These are phyloP conservation scores for Nothomitra cinnamomea DNA, from an alignment of 2,329 filamentous ascomycete genomes.

Conservation along the genomic window DNA sequence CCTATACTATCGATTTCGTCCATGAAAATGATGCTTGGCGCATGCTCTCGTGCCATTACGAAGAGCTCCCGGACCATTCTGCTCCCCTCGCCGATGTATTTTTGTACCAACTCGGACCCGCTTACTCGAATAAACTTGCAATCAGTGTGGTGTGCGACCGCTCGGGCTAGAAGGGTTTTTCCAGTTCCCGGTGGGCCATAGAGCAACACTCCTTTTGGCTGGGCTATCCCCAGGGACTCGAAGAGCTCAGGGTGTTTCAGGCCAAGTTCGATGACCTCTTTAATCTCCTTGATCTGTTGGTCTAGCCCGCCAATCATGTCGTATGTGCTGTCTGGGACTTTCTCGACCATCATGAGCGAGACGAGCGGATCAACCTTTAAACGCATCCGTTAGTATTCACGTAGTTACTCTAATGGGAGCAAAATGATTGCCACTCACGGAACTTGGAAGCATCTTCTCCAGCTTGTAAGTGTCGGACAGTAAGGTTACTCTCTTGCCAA, in stretches of 20 bases:
- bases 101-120: slow-evolving; percentile 91
- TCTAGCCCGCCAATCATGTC: slow-evolving; percentile 99
- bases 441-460: slow-evolving; percentile 95
- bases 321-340: slow-evolving; percentile 98
- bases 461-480: slow-evolving; percentile 97
- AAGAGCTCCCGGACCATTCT: slow-evolving; percentile 98
- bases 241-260: slow-evolving; percentile 97
- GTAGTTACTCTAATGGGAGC: background rate
- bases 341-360: slow-evolving; percentile 99
- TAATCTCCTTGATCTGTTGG: slow-evolving; percentile 99
- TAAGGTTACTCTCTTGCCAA: slow-evolving; percentile 92
- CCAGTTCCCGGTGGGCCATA: slow-evolving; percentile 95
- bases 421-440: slow-evolving; percentile 26
- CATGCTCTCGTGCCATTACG: slow-evolving; percentile 97
- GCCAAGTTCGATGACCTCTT: slow-evolving; percentile 97
- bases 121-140: slow-evolving; percentile 98
- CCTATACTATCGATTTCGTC: slow-evolving; percentile 99
- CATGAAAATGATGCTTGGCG: slow-evolving; percentile 99
- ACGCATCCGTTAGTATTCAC: slow-evolving; percentile 5
- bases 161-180: slow-evolving; percentile 87
- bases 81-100: slow-evolving; percentile 96
- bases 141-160: slow-evolving; percentile 94
- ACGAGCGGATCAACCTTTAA: slow-evolving; percentile 70
- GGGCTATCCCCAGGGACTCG: slow-evolving; percentile 95
- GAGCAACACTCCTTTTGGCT: slow-evolving; percentile 91